These are phyloP conservation scores for Rhodotorula mucilaginosa DNA, from an alignment of 1,284 basidiomycete genomes.

Conservation along the genomic window DNA sequence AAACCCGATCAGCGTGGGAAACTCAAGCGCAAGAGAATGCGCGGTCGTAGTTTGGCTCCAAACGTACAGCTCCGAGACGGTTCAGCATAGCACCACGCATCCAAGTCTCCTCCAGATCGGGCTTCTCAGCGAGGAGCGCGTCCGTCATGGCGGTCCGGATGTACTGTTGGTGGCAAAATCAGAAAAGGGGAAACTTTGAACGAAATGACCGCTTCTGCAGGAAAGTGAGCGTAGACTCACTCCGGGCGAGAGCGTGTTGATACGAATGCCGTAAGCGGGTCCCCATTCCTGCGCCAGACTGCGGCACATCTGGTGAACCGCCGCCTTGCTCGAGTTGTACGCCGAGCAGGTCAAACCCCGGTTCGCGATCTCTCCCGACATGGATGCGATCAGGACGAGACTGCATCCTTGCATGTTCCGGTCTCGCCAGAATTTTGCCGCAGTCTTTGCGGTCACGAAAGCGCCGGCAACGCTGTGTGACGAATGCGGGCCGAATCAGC, in stretches of 20 bases:
- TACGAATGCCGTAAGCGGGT: conserved; percentile 61
- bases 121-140: conserved; percentile 42
- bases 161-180: conserved; percentile 46
- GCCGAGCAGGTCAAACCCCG: conserved; percentile 55
- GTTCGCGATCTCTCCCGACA: conserved; percentile 82
- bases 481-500: conserved; percentile 64
- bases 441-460: not conserved
- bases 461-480: not conserved
- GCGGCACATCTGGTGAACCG: conserved; percentile 74
- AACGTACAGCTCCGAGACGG: not conserved
- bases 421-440: conserved; percentile 50
- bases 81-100: conserved; percentile 3
- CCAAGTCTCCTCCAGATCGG: conserved; percentile 45
- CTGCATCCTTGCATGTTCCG: conserved; percentile 67
- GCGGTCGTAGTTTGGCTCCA: no score
- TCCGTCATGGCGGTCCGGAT: conserved; percentile 60
- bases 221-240: not conserved
- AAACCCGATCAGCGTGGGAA: not conserved
- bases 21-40: not conserved
- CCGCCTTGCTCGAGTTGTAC: conserved; percentile 78
- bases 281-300: conserved; percentile 82
- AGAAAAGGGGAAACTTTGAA: not conserved
- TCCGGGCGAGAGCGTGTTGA: conserved; percentile 72
- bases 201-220: no score
- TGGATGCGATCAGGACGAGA: conserved; percentile 78